These are phyloP conservation scores for Alternaria viburni DNA, from an alignment of 2,329 filamentous ascomycete species.

Conservation along the genomic window DNA sequence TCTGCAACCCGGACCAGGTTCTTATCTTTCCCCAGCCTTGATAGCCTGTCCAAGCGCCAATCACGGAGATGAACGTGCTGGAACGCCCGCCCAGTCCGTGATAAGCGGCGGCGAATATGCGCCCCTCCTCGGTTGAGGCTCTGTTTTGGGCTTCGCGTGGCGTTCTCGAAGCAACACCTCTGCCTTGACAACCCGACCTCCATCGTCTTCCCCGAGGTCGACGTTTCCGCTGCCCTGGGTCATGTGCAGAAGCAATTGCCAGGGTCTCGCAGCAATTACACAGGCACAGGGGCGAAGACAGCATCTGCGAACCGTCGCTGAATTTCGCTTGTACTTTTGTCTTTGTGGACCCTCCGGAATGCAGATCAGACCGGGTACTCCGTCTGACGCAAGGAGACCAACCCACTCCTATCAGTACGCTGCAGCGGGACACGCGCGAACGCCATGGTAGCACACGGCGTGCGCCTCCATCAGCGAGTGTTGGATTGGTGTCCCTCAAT, in stretches of 20 bases:
- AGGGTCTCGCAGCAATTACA: background rate
- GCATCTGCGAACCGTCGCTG: background rate
- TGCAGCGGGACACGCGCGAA: constrained; percentile 12
- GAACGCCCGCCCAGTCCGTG: constrained; percentile 22
- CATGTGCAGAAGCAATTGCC: background rate
- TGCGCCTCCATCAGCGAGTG: constrained; percentile 15
- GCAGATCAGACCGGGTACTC: constrained; percentile 20
- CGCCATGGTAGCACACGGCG: constrained; percentile 18
- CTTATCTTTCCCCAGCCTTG: constrained; percentile 42
- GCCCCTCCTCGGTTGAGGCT: constrained; percentile 45
- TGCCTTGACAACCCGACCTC: constrained; percentile 26
- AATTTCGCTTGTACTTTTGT: background rate
- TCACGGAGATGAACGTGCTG: constrained; percentile 23
- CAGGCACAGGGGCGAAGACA: background rate
- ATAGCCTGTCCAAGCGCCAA: constrained; percentile 24
- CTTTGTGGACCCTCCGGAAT: constrained; percentile 14
- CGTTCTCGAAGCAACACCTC: constrained; percentile 35
- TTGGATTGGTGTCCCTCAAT: constrained; percentile 23
- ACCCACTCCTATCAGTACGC: constrained; percentile 19
- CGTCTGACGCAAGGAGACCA: constrained; percentile 15
- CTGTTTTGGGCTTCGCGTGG: constrained; percentile 36
- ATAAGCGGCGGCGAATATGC: constrained; percentile 47
- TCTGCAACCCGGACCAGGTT: constrained; percentile 29
- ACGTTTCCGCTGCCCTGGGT: constrained; percentile 7
- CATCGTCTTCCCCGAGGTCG: constrained; percentile 36